Evolutionary conservation across 2,329 filamentous ascomycete genomes (phyloP).

Genomic region (Clonostachys chloroleuca): DNA sequence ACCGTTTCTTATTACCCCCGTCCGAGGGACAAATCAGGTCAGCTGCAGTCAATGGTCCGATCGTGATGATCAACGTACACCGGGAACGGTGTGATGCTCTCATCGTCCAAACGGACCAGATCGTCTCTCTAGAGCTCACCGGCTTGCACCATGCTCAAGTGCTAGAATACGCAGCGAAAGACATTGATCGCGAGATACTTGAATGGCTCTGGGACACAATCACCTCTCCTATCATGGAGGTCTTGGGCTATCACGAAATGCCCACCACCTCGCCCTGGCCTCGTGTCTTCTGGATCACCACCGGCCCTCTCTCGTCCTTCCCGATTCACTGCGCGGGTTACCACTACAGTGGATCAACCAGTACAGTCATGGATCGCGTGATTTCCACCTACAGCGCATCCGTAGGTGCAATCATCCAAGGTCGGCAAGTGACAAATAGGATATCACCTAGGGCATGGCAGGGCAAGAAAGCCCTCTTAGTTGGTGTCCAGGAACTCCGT

Average conservation of each 20-base stretch:
- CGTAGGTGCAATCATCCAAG: conserved; percentile 5
- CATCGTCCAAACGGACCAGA: background rate
- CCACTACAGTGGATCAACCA: background rate
- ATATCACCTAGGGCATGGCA: background rate
- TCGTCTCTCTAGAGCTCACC: background rate
- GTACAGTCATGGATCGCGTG: background rate
- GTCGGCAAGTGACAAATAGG: background rate
- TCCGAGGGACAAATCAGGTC: background rate
- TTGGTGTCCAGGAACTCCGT: background rate
- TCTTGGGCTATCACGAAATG: background rate
- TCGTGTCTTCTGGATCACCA: background rate
- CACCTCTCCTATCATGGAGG: background rate
- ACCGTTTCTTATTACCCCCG: background rate
- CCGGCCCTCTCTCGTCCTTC: background rate
- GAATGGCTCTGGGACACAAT: background rate
- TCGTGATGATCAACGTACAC: background rate
- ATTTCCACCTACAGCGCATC: background rate
- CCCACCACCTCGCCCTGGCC: background rate
- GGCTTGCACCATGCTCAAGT: no score
- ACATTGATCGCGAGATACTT: background rate
- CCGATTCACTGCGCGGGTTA: background rate
- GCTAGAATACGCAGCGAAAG: no score
- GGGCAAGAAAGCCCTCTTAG: background rate
- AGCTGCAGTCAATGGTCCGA: background rate
- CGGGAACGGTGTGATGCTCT: background rate